These are phyloP conservation scores for Gossypium rotundifolium DNA, from an alignment of 345 rosid genomes.

Conservation along the genomic window DNA sequence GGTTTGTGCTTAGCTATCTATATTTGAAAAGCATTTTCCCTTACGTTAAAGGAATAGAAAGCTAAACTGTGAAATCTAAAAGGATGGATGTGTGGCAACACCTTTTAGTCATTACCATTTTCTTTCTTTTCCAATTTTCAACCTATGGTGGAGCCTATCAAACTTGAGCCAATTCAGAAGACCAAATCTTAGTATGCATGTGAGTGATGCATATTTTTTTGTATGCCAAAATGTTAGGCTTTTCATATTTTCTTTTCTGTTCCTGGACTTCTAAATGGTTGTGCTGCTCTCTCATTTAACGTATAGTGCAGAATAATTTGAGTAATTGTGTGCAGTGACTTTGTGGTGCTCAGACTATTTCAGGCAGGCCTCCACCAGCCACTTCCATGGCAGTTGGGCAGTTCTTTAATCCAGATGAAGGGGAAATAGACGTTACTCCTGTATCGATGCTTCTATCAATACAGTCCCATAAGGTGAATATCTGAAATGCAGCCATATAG, in stretches of 20 bases:
- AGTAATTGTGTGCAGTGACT: constrained; percentile 21
- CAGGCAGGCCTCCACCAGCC: constrained; percentile 98
- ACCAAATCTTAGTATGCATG: not conserved
- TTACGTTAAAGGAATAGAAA: not conserved
- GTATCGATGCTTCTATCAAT: constrained; percentile 57
- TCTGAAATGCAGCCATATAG: constrained; percentile 13
- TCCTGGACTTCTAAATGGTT: constrained; percentile 5
- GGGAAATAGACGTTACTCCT: constrained; percentile 58
- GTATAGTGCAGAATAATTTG: constrained; percentile 13
- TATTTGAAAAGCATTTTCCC: not conserved
- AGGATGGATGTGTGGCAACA: not conserved
- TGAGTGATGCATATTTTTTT: not conserved
- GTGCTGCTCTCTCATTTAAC: constrained; percentile 4
- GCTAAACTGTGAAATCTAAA: not conserved
- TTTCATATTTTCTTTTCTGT: not conserved
- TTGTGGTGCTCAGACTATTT: constrained; percentile 59
- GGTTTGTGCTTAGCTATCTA: not conserved
- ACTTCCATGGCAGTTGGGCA: constrained; percentile 99
- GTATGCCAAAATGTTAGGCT: not conserved
- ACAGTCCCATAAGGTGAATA: constrained; percentile 63
- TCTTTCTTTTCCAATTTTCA: not conserved
- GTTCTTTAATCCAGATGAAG: constrained; percentile 83
- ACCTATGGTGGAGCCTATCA: not conserved
- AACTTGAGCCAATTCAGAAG: not conserved
- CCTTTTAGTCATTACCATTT: not conserved